Conservation (phyloP, 495 filamentous ascomycete species). For the Chaetomium tenue region DNA sequence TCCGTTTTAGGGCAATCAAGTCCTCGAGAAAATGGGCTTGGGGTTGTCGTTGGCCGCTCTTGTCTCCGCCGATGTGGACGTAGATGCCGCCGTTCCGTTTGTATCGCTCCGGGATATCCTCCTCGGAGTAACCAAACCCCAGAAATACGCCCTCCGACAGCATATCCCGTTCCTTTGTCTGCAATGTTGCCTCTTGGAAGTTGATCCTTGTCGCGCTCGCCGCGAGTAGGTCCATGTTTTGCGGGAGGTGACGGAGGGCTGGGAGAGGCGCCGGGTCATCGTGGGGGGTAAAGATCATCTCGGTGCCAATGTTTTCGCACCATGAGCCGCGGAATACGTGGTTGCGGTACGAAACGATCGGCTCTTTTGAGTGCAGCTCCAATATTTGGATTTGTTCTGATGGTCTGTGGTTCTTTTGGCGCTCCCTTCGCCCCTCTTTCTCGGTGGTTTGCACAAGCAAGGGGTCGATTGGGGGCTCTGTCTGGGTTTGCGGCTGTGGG, state of each 20-base stretch:
- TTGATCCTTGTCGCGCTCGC: slow-evolving; percentile 53
- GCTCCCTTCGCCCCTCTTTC: slow-evolving; percentile 2
- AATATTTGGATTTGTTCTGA: slow-evolving; percentile 66
- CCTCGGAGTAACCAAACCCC: slow-evolving; percentile 14
- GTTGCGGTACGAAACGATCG: slow-evolving; percentile 71
- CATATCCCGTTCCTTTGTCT: slow-evolving; percentile 15
- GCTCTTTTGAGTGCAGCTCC: slow-evolving; percentile 68
- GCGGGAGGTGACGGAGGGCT: slow-evolving; percentile 44
- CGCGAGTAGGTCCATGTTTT: slow-evolving; percentile 60
- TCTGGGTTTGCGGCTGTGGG: slow-evolving; percentile 13
- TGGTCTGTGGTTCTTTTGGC: slow-evolving; percentile 8
- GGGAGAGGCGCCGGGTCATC: slow-evolving; percentile 41
- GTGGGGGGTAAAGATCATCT: slow-evolving; percentile 65
- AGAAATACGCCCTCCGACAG: background rate
- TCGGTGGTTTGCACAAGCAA: slow-evolving; percentile 17
- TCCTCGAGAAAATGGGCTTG: slow-evolving; percentile 49
- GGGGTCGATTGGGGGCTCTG: slow-evolving; percentile 26
- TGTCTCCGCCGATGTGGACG: slow-evolving; percentile 38
- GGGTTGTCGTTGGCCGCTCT: slow-evolving; percentile 39
- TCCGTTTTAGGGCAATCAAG: slow-evolving; percentile 50
- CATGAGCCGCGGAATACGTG: slow-evolving; percentile 73
- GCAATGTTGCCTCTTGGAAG: slow-evolving; percentile 35
- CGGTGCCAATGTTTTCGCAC: slow-evolving; percentile 75
- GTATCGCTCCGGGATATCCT: slow-evolving; percentile 36
- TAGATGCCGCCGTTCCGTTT: slow-evolving; percentile 36